phyloP scores from a whole-genome alignment of 2,329 filamentous ascomycete genomes.

The Colletotrichum scovillei region DNA sequence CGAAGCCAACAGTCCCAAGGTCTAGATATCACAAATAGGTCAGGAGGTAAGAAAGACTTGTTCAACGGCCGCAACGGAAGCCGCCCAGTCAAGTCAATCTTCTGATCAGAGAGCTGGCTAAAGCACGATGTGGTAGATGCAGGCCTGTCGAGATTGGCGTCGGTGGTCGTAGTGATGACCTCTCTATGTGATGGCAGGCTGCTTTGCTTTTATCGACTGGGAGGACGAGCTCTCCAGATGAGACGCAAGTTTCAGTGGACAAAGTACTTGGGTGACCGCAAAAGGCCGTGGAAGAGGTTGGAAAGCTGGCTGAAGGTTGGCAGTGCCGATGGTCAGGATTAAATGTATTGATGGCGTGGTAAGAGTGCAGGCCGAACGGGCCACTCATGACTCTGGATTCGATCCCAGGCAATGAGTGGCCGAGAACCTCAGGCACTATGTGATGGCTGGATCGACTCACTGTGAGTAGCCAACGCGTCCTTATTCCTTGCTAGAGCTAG shows the following conservation, averaged over 20 bases:
- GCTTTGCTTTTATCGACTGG: background rate
- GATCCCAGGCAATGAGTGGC: constrained; percentile 24
- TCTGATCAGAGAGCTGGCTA: background rate
- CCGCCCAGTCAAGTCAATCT: background rate
- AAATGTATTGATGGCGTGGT: constrained; percentile 29
- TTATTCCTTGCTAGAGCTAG: background rate
- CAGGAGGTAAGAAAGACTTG: background rate
- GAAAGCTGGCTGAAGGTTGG: constrained; percentile 16
- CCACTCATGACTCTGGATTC: constrained; percentile 27
- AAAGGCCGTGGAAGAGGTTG: constrained; percentile 1
- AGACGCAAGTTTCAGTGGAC: background rate
- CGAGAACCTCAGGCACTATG: constrained; percentile 22
- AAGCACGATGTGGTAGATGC: background rate
- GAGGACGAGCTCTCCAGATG: background rate
- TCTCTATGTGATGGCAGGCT: background rate
- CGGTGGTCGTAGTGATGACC: no score
- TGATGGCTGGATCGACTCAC: constrained; percentile 12
- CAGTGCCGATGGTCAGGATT: constrained; percentile 26
- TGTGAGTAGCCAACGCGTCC: background rate
- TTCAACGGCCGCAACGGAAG: background rate
- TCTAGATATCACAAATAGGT: constrained; percentile 14
- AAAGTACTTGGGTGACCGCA: constrained; percentile 6
- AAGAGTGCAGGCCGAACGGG: constrained; percentile 29
- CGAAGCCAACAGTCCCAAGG: constrained; percentile 36
- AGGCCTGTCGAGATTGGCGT: background rate